phyloP scores from a whole-genome alignment of 179 eudicot genomes.

The Beta macrorhiza region DNA sequence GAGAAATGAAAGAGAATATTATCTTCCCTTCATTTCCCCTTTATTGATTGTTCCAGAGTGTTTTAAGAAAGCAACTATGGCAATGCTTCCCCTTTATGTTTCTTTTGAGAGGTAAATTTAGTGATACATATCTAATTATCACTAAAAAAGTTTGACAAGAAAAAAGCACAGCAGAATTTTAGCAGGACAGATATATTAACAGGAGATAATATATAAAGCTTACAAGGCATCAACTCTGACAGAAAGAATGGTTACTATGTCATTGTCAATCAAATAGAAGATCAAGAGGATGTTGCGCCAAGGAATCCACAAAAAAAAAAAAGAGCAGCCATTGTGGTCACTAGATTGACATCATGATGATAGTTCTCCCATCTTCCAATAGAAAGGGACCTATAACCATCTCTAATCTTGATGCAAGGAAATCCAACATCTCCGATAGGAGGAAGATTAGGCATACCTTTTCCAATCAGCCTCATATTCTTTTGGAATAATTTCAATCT shows the following conservation, averaged over 20 bases:
- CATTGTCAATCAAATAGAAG: not conserved
- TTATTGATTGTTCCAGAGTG: not conserved
- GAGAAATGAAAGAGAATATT: not conserved
- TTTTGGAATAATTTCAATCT: slow-evolving; percentile 77
- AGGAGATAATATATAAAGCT: not conserved
- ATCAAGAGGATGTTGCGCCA: not conserved
- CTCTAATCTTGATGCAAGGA: slow-evolving; percentile 5
- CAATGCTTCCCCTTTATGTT: not conserved
- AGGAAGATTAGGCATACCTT: slow-evolving; percentile 46
- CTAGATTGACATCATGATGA: not conserved
- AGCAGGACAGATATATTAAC: not conserved
- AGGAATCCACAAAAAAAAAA: not conserved
- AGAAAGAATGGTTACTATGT: not conserved
- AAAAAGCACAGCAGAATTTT: not conserved
- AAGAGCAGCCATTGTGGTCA: not conserved
- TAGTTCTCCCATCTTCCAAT: not conserved
- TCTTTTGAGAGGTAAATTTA: not conserved
- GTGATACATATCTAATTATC: not conserved
- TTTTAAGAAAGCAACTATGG: no score
- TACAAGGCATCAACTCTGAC: not conserved
- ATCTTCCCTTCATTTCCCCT: not conserved
- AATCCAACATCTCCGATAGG: not conserved
- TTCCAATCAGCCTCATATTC: slow-evolving; percentile 94
- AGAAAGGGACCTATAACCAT: not conserved
- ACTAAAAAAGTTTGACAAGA: not conserved